Conservation (phyloP, 2,329 filamentous ascomycete genomes). For the Cadophora gregata region DNA sequence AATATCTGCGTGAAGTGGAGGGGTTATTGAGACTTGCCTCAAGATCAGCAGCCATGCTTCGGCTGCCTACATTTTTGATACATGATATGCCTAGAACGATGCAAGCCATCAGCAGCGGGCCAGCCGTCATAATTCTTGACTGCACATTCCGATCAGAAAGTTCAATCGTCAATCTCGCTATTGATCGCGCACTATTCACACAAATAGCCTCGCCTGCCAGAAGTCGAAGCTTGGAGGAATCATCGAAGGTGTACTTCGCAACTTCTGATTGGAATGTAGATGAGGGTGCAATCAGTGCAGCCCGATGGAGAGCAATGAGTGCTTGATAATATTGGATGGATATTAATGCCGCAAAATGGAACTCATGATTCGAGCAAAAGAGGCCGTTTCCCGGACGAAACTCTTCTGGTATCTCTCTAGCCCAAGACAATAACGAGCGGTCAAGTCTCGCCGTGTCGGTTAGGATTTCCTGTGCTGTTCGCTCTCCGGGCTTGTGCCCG, state of each 20-base stretch:
- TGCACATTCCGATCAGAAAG: conserved; percentile 16
- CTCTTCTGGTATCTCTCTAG: conserved; percentile 6
- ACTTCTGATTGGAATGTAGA: conserved; percentile 7
- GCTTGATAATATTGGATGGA: conserved; percentile 19
- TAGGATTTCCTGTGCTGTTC: conserved; percentile 4
- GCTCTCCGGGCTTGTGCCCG: conserved; percentile 15
- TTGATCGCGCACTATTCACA: conserved; percentile 14
- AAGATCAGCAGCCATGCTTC: conserved; percentile 14
- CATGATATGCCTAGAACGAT: conserved; percentile 10
- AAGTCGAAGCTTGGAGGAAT: conserved; percentile 13
- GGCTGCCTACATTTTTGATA: conserved; percentile 11
- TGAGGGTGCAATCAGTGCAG: conserved; percentile 1
- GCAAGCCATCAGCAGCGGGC: conserved; percentile 9
- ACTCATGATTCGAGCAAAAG: not conserved
- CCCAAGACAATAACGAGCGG: conserved; percentile 2
- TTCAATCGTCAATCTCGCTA: conserved; percentile 11
- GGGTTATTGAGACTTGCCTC: not conserved
- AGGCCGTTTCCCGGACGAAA: conserved; percentile 16
- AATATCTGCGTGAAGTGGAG: not conserved
- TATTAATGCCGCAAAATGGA: conserved; percentile 2
- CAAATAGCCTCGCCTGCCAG: conserved; percentile 10
- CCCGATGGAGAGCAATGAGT: conserved; percentile 11
- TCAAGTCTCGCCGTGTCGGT: conserved; percentile 11
- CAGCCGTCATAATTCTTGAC: conserved; percentile 11
- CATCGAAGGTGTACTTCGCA: not conserved